These are phyloP conservation scores for Pseudogymnoascus sp. DNA, from an alignment of 2,329 filamentous ascomycete species.

Conservation along the genomic window DNA sequence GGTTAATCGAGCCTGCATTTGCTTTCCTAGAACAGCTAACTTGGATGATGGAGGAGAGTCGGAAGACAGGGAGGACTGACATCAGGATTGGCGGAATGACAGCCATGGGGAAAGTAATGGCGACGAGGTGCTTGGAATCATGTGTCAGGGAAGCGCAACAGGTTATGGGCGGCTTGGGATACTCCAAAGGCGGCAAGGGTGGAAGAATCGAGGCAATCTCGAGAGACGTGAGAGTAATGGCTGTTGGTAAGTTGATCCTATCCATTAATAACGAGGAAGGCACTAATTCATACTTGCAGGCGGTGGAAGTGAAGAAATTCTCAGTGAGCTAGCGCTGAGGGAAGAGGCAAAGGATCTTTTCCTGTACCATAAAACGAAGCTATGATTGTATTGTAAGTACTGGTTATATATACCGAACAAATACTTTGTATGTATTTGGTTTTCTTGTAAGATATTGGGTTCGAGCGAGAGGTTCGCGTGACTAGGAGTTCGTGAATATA, in stretches of 20 bases:
- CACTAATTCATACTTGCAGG: constrained; percentile 17
- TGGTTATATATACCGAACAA: not conserved
- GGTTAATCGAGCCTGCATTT: constrained; percentile 54
- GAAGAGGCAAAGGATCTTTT: constrained; percentile 27
- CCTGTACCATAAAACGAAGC: constrained; percentile 5
- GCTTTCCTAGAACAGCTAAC: constrained; percentile 56
- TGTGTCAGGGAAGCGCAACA: constrained; percentile 49
- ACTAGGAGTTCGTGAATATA: not conserved
- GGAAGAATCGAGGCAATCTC: constrained; percentile 46
- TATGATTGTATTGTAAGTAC: not conserved
- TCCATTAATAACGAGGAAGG: not conserved
- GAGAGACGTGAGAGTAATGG: constrained; percentile 43
- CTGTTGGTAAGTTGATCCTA: constrained; percentile 24
- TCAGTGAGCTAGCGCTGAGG: constrained; percentile 26
- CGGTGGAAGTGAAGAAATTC: constrained; percentile 29
- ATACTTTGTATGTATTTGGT: not conserved
- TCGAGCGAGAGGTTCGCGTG: not conserved
- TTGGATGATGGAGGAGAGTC: constrained; percentile 28
- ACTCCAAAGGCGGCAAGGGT: constrained; percentile 42
- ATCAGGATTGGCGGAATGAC: constrained; percentile 44
- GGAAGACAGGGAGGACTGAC: constrained; percentile 15
- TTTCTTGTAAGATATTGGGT: not conserved
- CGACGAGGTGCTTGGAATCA: constrained; percentile 45
- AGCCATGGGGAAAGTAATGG: constrained; percentile 45
- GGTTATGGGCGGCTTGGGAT: constrained; percentile 46